Evolutionary conservation across 2,329 filamentous ascomycete genomes (phyloP).

Genomic region (Botrytis squamosa): DNA sequence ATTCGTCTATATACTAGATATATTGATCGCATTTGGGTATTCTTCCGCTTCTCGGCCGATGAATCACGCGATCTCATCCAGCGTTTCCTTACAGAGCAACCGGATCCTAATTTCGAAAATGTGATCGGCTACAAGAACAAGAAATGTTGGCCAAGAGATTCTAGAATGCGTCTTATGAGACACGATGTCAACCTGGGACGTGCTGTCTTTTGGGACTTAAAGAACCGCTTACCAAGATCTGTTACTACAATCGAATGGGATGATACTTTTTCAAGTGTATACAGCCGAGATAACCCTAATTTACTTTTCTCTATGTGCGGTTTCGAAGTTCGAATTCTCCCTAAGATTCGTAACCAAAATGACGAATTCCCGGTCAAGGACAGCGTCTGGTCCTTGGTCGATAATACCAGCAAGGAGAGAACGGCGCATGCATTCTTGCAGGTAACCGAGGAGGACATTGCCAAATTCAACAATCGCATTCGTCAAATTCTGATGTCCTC

Average conservation of each 20-base stretch:
- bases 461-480: conserved; percentile 99
- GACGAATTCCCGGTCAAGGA: conserved; percentile 98
- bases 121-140: conserved; percentile 99
- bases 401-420: conserved; percentile 94
- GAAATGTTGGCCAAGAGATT: conserved; percentile 98
- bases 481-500: conserved; percentile 99
- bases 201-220: conserved; percentile 98
- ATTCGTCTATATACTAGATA: conserved; percentile 98
- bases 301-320: conserved; percentile 96
- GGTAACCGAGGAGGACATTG: conserved; percentile 95
- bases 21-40: conserved; percentile 98
- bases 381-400: conserved; percentile 95
- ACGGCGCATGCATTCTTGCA: conserved; percentile 97
- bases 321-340: conserved; percentile 93
- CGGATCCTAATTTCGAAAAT: conserved; percentile 98
- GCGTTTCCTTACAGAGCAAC: conserved; percentile 95
- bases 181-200: conserved; percentile 97
- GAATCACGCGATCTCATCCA: conserved; percentile 96
- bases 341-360: conserved; percentile 91
- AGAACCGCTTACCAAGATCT: conserved; percentile 91
- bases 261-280: conserved; percentile 96
- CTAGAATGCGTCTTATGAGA: conserved; percentile 95
- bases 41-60: conserved; percentile 88
- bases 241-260: conserved; percentile 99
- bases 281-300: conserved; percentile 97